Evolutionary conservation across 306 rosid genomes (phyloP).

Genomic region (Glycine tomentella): DNA sequence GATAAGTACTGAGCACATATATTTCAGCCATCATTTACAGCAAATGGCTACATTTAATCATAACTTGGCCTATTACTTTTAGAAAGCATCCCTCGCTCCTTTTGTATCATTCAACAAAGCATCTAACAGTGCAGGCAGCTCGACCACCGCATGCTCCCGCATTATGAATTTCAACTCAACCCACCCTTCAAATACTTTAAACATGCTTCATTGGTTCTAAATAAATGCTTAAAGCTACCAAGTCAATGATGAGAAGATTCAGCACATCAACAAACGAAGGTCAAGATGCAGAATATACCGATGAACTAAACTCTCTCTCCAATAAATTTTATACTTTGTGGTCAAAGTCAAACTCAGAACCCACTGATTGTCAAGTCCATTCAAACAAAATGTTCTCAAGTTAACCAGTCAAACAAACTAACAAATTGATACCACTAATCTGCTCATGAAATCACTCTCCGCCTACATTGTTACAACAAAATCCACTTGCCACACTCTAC

Average conservation of each 20-base stretch:
- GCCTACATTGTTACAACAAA: constrained; percentile 35
- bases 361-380: constrained; percentile 4
- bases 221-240: neutral
- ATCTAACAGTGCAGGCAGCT: constrained; percentile 15
- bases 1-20: neutral
- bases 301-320: constrained; percentile 4
- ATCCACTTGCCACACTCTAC: constrained; percentile 18
- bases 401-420: constrained; percentile 22
- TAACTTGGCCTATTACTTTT: neutral
- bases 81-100: neutral
- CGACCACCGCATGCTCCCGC: neutral
- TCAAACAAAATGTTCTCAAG: neutral
- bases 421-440: neutral
- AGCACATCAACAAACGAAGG: constrained; percentile 18
- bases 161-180: neutral
- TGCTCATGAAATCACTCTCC: constrained; percentile 9
- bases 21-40: constrained; percentile 20
- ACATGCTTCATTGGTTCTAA: neutral
- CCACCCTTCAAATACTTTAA: constrained; percentile 3
- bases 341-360: constrained; percentile 20
- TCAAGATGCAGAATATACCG: neutral
- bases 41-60: neutral
- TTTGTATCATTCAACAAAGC: neutral
- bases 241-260: constrained; percentile 10
- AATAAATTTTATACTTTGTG: neutral